phyloP scores from a whole-genome alignment of 106 monocot genomes.

The Posidonia australis region DNA sequence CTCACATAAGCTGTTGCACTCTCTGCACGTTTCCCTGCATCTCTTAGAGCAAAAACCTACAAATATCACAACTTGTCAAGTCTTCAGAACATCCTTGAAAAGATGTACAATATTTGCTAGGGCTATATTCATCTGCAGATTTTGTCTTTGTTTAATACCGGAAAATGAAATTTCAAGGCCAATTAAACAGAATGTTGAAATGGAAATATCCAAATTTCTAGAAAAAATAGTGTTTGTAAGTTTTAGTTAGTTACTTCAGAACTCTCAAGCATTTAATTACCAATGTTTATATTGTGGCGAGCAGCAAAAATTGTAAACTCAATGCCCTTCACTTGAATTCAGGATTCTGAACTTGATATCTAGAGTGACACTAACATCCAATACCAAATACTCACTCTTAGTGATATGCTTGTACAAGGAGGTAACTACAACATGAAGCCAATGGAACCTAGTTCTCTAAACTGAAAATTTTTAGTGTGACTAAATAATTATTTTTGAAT shows the following conservation, averaged over 20 bases:
- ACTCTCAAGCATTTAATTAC: background rate
- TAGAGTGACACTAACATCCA: too few relatives aligned
- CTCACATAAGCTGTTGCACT: constrained; percentile 88
- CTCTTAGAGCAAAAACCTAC: constrained; percentile 79
- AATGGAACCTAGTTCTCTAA: too few relatives aligned
- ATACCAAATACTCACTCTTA: too few relatives aligned
- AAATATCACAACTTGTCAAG: background rate
- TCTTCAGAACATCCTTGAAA: too few relatives aligned
- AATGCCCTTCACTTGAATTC: too few relatives aligned
- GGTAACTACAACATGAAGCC: too few relatives aligned
- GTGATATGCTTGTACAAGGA: too few relatives aligned
- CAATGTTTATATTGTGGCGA: background rate
- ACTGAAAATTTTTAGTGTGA: too few relatives aligned
- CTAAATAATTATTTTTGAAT: too few relatives aligned
- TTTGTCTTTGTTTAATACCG: background rate
- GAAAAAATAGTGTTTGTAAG: background rate
- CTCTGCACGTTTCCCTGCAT: constrained; percentile 67
- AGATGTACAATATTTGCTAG: background rate
- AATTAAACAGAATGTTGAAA: background rate
- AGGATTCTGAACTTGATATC: too few relatives aligned
- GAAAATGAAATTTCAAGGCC: background rate
- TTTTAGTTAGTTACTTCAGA: background rate
- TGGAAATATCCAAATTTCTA: background rate
- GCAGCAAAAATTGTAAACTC: too few relatives aligned
- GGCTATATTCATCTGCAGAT: background rate